Evolutionary conservation across 2,329 filamentous ascomycete species (phyloP), one percentile per base, ranked within the genome.

Genomic region (Balansia obtecta): DNA sequence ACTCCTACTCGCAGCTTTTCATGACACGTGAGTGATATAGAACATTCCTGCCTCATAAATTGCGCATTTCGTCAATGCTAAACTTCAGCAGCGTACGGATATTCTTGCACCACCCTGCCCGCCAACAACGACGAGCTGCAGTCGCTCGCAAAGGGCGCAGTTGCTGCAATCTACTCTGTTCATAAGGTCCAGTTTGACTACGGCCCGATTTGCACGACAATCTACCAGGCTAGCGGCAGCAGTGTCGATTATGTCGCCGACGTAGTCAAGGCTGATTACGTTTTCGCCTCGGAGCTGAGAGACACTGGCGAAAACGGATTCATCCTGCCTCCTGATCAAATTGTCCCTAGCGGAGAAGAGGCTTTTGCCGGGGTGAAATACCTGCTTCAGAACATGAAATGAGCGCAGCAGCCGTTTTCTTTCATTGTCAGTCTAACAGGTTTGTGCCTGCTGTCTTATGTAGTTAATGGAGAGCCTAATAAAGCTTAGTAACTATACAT

Each of bases 1-100:
- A 85, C 65, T 72, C 77, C 0, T 85, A 82, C 64, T 74, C 72
- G 13, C 80, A 84, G 50, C 68, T 78, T 20, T 73, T 83, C 51
- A 73, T 80, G 62, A 71, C 66, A 76, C 78, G 61, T 83, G 77
- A 65, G 74, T 82, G 55, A 67, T 76, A 1, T 9, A 22, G 4
- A 22, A 22, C n/a, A 4, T n/a, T 39, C 15, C 34, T 15, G 6
- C 33, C 33, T 47, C 10, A 1, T 10, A n/a, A 12, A 39, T 8
- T 46, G 41, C 9, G n/a, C 13, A 27, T 9, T 15, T 9, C 22
- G 20, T 38, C 39, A 39, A 44, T 51, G 9, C 22, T 73, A 79
- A 55, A 64, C 72, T 38, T 71, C 79, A 52, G 69, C 58, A 53
- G 69, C 76, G 2, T 83, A 82, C 57, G 80, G 79, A 39, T 83